A percentile compares a stretch with the other conserved stretches of the same genome.
Evolutionary conservation across 2,329 filamentous ascomycete species (phyloP).

Genomic region (Pleomassaria siparia): DNA sequence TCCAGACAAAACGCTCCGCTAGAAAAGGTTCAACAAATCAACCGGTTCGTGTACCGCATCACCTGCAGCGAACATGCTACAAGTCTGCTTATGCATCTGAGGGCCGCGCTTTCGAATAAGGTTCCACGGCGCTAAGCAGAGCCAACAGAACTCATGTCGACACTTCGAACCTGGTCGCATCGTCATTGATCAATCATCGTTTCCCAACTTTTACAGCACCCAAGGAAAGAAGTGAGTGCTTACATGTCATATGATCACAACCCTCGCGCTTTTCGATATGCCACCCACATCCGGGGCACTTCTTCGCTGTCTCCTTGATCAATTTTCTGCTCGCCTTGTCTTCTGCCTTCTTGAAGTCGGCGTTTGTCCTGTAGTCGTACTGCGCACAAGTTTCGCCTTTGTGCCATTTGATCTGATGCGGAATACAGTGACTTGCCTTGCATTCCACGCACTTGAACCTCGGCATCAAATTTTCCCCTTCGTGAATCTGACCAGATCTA

Average conservation of each 20-base stretch:
- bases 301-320: slow-evolving; percentile 37
- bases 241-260: slow-evolving; percentile 47
- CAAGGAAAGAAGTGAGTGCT: slow-evolving; percentile 4
- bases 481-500: slow-evolving; percentile 56
- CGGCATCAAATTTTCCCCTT: slow-evolving; percentile 41
- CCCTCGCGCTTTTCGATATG: slow-evolving; percentile 45
- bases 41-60: background rate
- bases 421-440: slow-evolving; percentile 39
- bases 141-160: slow-evolving; percentile 45
- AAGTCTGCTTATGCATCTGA: slow-evolving; percentile 6
- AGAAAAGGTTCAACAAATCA: no score
- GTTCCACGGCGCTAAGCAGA: slow-evolving; percentile 33
- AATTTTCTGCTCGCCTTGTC: slow-evolving; percentile 31
- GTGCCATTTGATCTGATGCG: slow-evolving; percentile 43
- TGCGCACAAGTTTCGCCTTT: slow-evolving; percentile 42
- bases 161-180: slow-evolving; percentile 39
- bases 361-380: slow-evolving; percentile 40
- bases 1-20: no score
- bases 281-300: slow-evolving; percentile 44
- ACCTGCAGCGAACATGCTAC: background rate
- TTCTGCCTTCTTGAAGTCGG: slow-evolving; percentile 27
- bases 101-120: slow-evolving; percentile 10
- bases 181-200: background rate
- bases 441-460: slow-evolving; percentile 46
- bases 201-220: background rate